Evolutionary conservation across 768 basidiomycete genomes (phyloP), one percentile per base, ranked within the genome.

Genomic region (Serendipita vermifera): DNA sequence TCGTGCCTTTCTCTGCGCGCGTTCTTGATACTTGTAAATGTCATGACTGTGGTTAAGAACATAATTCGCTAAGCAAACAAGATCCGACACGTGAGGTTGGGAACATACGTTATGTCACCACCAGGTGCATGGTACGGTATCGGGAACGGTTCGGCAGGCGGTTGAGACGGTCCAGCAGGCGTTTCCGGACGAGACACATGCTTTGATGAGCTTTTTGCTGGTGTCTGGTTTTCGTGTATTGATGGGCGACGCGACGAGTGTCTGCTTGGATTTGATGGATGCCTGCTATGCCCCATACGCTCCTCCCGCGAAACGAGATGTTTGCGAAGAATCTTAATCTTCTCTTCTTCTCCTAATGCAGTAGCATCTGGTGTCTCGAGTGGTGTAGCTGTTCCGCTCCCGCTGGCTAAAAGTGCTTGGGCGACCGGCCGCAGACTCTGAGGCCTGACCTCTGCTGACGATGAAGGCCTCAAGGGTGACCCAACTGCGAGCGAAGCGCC

Each of bases 1-100:
- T 38, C 87, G 79, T 15, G 72, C 74, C 58, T 78, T 75, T 57
- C 82, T 77, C 24, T 75, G 77, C 56, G 82, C 80, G 62, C 86
- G 84, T 14, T 80, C 75, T 59, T 92, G 85, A 86, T 91, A 98
- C 70, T 96, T 97, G 74, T 96, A 98, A 36, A 98, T 85, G 60
- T 83, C 83, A 64, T 94, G 91, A 15, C 85, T 87, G 60, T n/a
- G 57, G 46, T 59, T 40, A 27, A 54, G 7, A 48, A 58, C 48
- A 54, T 35, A 54, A 63, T 40, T 36, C 7, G 33, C 22, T 38
- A 26, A 7, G 40, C n/a, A n/a, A 58, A 40, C 33, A 36, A 35
- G 54, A 61, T 55, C 24, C 33, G 53, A n/a, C 26, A 33, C 14
- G 7, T 31, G 24, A 31, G n/a, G n/a, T n/a, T 32, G 31, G 33